Evolutionary conservation across 371 early-diverging fungal species (phyloP), one percentile per base, ranked within the genome.

Genomic region (Pancytospora philotis): DNA sequence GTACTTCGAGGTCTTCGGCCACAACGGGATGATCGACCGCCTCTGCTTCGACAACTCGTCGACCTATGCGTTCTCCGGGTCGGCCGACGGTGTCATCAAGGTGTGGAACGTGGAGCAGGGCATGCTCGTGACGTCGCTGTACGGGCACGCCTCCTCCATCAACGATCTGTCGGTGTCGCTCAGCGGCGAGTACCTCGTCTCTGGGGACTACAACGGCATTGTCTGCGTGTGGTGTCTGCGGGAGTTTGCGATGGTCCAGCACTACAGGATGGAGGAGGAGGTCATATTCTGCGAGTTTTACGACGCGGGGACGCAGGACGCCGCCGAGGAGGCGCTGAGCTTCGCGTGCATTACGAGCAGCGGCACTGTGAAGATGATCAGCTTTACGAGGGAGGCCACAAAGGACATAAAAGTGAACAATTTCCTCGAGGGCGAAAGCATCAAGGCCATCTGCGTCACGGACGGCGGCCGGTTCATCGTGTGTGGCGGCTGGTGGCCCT

Each of bases 81-180:
- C 77, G 27, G 68, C 69, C 59, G 81, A 81, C 63, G 79, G 79
- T 8, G 57, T 81, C 38, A 69, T 81, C 8, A 81, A 81, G 63
- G 34, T 72, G 3, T 79, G 77, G 77, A 69, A 76, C 55, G 56
- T 72, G 13, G 41, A 64, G 2, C 57, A 51, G 0, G 77, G 75
- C 6, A 19, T 77, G 38, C 16, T 73, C 0, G 52, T 79, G 22
- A 16, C 66, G 16, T 65, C 74, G 34, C 68, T 78, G 35, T 71
- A 74, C 31, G 76, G 72, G 0, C 79, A 78, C 58, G 16, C 37
- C 31, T 58, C 22, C 36, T 49, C 66, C 25, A 66, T 81, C 30
- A 70, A 63, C 69, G 79, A 79, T 69, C 30, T 81, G 10, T 73
- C 69, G 36, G 39, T 79, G 25, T 71, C 64, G 53, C 61, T 39